Base-by-base conservation (phyloP, 179 eudicot genomes). In the Silene noctiflora region DNA sequence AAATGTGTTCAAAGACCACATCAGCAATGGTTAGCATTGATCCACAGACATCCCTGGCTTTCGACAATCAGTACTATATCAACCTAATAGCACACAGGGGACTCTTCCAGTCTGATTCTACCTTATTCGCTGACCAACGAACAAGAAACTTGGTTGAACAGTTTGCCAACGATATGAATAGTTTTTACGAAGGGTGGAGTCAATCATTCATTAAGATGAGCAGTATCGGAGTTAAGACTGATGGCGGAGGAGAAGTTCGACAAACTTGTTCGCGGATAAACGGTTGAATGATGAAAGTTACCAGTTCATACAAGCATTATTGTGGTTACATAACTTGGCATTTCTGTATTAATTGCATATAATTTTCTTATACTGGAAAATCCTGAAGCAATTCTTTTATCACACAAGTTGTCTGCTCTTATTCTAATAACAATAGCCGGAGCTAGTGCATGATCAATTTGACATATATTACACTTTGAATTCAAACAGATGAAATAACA, bases 21-120 rank as follows among this genome's bases (percentile, higher is more conserved):
- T 70, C 81, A 22, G 72, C 82, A 42, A 77, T 75, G 24, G 86
- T 86, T 64, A 55, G 53, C 72, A 79, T 81, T 20, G 88, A 86
- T 74, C 86, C 88, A 10, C 75, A 77, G 20, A 83, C 86, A 66
- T 78, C 86, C 58, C 78, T 78, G 22, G 72, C 80, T 21, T 86
- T 86, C 44, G 88, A 86, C 79, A 86, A 84, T 71, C 88, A 84
- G 69, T 86, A 86, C 79, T 86, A 81, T 80, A 79, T 69, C 72
- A 86, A 86, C 76, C 81, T 86, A 68, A 72, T 73, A 58, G 80
- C 75, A 24, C 81, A 77, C 25, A 78, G 20, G 74, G 88, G 88
- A 55, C 83, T 86, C 72, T 80, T 86, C 78, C 88, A 83, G 44
- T 51, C 88, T 16, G 88, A 86, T 70, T 86, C 88, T 0, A 61